Evolutionary conservation across 495 filamentous ascomycete genomes (phyloP).

Genomic region (Aspergillus bertholletiae): DNA sequence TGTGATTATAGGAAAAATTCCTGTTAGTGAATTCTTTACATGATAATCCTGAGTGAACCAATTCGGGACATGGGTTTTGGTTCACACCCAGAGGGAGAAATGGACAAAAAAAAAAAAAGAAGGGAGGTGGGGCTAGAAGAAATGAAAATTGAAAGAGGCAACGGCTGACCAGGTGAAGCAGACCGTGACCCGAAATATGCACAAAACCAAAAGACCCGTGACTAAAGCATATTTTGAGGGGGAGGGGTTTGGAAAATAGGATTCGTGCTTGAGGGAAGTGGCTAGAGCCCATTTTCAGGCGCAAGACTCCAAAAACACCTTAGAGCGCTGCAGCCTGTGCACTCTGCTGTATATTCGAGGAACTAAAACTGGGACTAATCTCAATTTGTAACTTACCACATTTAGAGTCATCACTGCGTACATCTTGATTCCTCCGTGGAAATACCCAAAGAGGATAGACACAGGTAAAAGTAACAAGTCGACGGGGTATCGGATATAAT

Average conservation of each 20-base stretch:
- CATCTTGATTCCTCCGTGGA: slow-evolving; percentile 74
- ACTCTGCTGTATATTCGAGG: background rate
- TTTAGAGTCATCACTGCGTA: slow-evolving; percentile 68
- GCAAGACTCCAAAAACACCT: slow-evolving; percentile 1
- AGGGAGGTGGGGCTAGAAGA: background rate
- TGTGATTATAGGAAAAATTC: slow-evolving; percentile 15
- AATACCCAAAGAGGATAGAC: slow-evolving; percentile 75
- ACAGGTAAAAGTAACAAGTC: slow-evolving; percentile 67
- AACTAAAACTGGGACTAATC: slow-evolving; percentile 7
- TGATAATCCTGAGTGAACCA: no score
- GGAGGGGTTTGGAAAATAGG: background rate
- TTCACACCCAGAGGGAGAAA: slow-evolving; percentile 9
- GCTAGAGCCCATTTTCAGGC: slow-evolving; percentile 2
- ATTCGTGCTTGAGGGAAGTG: background rate
- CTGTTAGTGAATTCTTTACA: background rate
- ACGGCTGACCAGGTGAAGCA: no score
- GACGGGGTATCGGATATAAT: slow-evolving; percentile 66
- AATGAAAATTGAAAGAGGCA: slow-evolving; percentile 1
- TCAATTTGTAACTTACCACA: slow-evolving; percentile 50
- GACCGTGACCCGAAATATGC: no score
- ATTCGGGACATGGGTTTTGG: no score
- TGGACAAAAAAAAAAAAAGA: slow-evolving; percentile 10
- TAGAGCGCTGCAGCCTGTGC: slow-evolving; percentile 3
- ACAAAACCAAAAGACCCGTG: background rate
- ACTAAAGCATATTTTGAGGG: background rate